These are phyloP conservation scores for Arachis hypogaea DNA, from an alignment of 306 rosid species.

Conservation along the genomic window DNA sequence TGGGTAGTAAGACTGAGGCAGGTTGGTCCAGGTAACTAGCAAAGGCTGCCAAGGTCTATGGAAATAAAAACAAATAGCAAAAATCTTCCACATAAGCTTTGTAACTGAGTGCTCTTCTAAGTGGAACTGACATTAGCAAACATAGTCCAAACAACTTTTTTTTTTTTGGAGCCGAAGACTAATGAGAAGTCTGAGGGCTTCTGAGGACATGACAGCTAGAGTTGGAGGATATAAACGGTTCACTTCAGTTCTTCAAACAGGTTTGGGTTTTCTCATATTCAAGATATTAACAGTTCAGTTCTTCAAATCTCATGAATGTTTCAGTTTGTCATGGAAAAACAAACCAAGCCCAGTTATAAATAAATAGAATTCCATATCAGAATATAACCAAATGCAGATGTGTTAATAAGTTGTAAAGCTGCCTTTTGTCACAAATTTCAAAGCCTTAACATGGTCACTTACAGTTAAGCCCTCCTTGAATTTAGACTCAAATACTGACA, in stretches of 20 bases:
- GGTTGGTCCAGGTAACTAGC: not conserved
- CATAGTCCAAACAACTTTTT: too few species aligned
- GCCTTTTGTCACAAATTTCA: slow-evolving; percentile 8
- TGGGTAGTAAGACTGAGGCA: not conserved
- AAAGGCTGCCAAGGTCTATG: too few species aligned
- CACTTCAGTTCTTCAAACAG: not conserved
- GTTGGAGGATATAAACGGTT: not conserved
- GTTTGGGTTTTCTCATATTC: not conserved
- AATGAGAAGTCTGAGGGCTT: not conserved
- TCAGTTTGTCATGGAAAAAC: not conserved
- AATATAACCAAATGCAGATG: slow-evolving; percentile 1
- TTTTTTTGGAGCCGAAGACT: too few species aligned
- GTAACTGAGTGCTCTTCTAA: too few species aligned
- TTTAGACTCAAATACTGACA: slow-evolving; percentile 56
- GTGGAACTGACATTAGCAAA: too few species aligned
- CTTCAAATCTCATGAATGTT: not conserved
- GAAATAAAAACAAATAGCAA: too few species aligned
- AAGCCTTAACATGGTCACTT: slow-evolving; percentile 37
- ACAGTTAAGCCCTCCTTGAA: slow-evolving; percentile 69
- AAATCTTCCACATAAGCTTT: too few species aligned
- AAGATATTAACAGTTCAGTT: not conserved
- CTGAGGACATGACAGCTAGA: not conserved
- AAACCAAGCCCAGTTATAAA: not conserved
- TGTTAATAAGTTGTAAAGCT: slow-evolving; percentile 1
- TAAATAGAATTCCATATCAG: not conserved